Evolutionary conservation across 2,329 filamentous ascomycete species (phyloP), one percentile per base, ranked within the genome.

Genomic region (Leptographium lundbergii): DNA sequence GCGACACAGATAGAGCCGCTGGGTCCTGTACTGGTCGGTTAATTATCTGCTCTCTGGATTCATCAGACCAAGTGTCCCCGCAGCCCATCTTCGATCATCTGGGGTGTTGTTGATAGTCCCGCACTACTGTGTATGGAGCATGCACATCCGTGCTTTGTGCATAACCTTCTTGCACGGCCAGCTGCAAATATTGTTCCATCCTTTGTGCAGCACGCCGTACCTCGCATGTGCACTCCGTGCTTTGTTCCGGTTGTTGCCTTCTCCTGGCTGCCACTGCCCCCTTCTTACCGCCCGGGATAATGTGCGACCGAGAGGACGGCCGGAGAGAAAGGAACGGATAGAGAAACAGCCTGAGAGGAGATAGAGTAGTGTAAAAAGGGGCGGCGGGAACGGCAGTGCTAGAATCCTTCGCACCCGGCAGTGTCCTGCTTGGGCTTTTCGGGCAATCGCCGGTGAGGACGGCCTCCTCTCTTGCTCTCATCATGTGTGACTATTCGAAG

Each of bases 61-160:
- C 34, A 55, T 32, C 53, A 55, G 53, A n/a, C 53, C 53, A 36
- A 24, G 22, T 7, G 53, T 55, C 34, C 53, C 53, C 53, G 17
- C 53, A 55, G 22, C 53, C 34, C 53, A 55, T 55, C 53, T 55
- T 19, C 53, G 53, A 55, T 55, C 53, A 55, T 55, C 53, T 55
- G 53, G 53, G 53, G 36, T 13, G 29, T 53, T 32, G 25, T 6
- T 53, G 19, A n/a, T 54, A 39, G 52, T 54, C 52, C 52, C 52
- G 52, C 32, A 24, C 52, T 54, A n/a, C n/a, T n/a, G n/a, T 14
- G 4, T 24, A 54, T 50, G 47, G 47, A 50, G 24, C 5, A 27
- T 50, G 47, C 47, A 50, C 47, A 50, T 27, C 29, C 34, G 34
- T 25, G 22, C n/a, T 54, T 54, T 54, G 52, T 54, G 52, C 52